Percentiles rank a stretch among this genome's conserved stretches.
phyloP scores from a whole-genome alignment of 257 asterid species.

The Gynochthodes officinalis region DNA sequence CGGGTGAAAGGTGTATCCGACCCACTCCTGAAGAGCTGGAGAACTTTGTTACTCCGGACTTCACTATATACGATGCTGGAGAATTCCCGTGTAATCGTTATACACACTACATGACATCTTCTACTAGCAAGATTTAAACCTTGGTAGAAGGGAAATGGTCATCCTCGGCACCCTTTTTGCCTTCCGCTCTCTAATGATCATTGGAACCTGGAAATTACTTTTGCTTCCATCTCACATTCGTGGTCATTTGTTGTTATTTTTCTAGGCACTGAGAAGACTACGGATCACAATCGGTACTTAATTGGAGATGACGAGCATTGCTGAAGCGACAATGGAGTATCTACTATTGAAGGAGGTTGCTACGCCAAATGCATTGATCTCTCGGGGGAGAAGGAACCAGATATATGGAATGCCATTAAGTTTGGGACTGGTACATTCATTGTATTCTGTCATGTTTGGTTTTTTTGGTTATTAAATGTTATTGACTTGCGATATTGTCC shows the following conservation, averaged over 20 bases:
- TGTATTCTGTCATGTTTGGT: constrained; percentile 73
- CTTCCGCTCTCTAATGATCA: constrained; percentile 14
- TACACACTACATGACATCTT: constrained; percentile 92
- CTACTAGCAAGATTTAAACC: constrained; percentile 90
- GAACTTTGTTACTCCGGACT: constrained; percentile 87
- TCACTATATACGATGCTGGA: constrained; percentile 96
- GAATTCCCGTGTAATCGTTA: constrained; percentile 91
- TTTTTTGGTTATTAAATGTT: constrained; percentile 68
- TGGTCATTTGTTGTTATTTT: neutral
- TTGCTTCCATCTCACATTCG: neutral
- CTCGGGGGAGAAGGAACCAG: constrained; percentile 88
- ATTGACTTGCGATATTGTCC: constrained; percentile 67
- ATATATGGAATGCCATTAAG: constrained; percentile 94
- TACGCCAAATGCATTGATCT: constrained; percentile 92
- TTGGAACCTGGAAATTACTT: neutral
- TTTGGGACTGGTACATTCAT: constrained; percentile 67
- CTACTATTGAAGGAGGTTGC: constrained; percentile 96
- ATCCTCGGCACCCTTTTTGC: constrained; percentile 72
- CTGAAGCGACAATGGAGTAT: constrained; percentile 88
- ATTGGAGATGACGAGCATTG: constrained; percentile 99
- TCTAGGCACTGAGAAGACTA: constrained; percentile 91
- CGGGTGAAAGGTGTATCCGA: constrained; percentile 91
- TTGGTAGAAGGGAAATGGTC: constrained; percentile 86
- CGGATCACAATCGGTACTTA: constrained; percentile 78
- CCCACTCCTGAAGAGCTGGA: constrained; percentile 88